Conservation (phyloP, 352 stramenopile species). For the Pythium utonaiense region DNA sequence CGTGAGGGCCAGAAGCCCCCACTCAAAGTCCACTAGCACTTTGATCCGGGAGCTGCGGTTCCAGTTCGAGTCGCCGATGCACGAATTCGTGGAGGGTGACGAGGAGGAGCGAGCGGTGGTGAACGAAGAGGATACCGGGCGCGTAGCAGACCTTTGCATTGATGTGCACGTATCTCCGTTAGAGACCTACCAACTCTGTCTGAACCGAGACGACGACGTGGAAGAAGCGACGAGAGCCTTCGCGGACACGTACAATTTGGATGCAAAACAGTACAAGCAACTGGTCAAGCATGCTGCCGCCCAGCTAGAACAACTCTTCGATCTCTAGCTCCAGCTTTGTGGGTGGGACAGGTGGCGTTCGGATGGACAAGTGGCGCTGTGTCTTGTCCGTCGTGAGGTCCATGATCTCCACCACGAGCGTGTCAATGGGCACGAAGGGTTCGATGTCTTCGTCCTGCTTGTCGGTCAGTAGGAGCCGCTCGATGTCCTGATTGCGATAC, state of each 20-base stretch:
- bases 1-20: background rate
- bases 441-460: constrained; percentile 24
- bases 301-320: constrained; percentile 64
- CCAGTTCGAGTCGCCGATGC: background rate
- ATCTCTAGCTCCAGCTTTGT: constrained; percentile 57
- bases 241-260: constrained; percentile 26
- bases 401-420: constrained; percentile 66
- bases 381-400: constrained; percentile 60
- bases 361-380: constrained; percentile 49
- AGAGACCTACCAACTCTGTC: constrained; percentile 34
- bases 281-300: constrained; percentile 27
- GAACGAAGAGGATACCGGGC: background rate
- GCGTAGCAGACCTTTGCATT: constrained; percentile 16
- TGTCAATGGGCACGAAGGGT: constrained; percentile 56
- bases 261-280: constrained; percentile 23
- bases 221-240: constrained; percentile 27
- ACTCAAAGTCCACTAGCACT: background rate
- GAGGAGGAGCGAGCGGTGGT: background rate
- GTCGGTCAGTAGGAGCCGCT: constrained; percentile 31
- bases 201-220: constrained; percentile 33
- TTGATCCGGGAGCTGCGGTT: constrained; percentile 9
- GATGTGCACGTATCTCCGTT: constrained; percentile 34
- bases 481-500: constrained; percentile 62
- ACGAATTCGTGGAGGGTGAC: background rate
- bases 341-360: constrained; percentile 26